A percentile compares a stretch with the other conserved stretches of the same genome.
Conservation (phyloP, 805 yeast species). For the Candida loeiensis region DNA sequence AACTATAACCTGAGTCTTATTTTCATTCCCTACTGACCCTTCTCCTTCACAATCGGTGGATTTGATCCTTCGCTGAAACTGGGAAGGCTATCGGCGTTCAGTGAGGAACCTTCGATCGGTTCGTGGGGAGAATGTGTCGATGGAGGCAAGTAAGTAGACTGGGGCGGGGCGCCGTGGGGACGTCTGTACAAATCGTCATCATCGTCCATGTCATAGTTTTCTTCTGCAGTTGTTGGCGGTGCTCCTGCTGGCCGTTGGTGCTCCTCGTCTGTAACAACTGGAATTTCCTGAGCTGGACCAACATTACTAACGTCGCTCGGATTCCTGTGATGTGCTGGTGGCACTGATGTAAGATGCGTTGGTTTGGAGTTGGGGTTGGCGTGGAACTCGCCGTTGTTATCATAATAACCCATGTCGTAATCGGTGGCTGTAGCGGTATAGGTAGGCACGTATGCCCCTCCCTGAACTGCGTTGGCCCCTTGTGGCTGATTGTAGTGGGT, state of each 20-base stretch:
- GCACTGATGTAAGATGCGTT: conserved; percentile 16
- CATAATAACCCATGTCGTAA: conserved; percentile 79
- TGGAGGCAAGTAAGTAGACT: conserved; percentile 4
- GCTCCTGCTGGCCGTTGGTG: not conserved
- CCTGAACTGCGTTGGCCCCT: conserved; percentile 37
- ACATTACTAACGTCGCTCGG: conserved; percentile 14
- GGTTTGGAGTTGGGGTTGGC: conserved; percentile 30
- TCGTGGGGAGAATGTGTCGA: conserved; percentile 8
- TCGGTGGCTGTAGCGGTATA: conserved; percentile 59
- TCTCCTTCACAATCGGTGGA: conserved; percentile 10
- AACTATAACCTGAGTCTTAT: not conserved
- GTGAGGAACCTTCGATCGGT: conserved; percentile 10
- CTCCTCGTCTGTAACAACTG: conserved; percentile 10
- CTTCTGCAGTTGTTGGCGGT: conserved; percentile 5
- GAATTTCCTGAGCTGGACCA: conserved; percentile 13
- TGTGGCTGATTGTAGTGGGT: conserved; percentile 47
- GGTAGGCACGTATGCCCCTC: conserved; percentile 54
- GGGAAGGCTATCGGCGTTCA: conserved; percentile 13
- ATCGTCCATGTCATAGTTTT: conserved; percentile 1
- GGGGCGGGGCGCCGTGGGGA: conserved; percentile 11
- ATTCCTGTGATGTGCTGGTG: conserved; percentile 21
- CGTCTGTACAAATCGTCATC: conserved; percentile 15
- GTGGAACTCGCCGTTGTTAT: conserved; percentile 49
- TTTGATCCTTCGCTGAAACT: conserved; percentile 13
- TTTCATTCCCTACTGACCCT: not conserved